phyloP scores from a whole-genome alignment of 306 rosid genomes.

The Begonia loranthoides region DNA sequence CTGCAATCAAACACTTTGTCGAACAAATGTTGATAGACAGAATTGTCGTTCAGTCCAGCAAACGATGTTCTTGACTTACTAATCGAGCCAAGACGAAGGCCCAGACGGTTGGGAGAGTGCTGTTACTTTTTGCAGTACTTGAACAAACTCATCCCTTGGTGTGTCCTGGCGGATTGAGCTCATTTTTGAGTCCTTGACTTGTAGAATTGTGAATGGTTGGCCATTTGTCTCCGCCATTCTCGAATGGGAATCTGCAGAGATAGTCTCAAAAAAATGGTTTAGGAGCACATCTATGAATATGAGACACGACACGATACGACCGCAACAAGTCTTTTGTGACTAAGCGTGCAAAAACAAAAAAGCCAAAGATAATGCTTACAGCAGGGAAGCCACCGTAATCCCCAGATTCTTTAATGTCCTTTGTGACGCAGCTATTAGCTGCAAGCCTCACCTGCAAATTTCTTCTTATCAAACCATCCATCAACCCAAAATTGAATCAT shows the following conservation, averaged over 20 bases:
- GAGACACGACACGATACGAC: background rate
- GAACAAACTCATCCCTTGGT: no score
- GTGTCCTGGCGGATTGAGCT: background rate
- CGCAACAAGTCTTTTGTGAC: background rate
- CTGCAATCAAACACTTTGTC: no score
- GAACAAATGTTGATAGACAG: no score
- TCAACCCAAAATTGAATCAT: background rate
- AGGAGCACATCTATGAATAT: slow-evolving; percentile 1
- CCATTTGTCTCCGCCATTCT: slow-evolving; percentile 75
- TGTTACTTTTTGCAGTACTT: no score
- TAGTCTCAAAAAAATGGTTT: slow-evolving; percentile 2
- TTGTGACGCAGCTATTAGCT: slow-evolving; percentile 70
- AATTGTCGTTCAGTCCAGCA: no score
- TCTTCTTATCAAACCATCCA: slow-evolving; percentile 15
- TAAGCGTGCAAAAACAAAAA: background rate
- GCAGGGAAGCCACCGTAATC: slow-evolving; percentile 83
- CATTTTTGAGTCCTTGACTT: slow-evolving; percentile 5
- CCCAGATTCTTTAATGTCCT: slow-evolving; percentile 70
- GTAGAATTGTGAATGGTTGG: slow-evolving; percentile 15
- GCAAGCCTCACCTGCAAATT: slow-evolving; percentile 74
- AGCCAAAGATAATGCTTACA: slow-evolving; percentile 26
- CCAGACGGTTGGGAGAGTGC: no score
- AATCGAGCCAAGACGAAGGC: no score
- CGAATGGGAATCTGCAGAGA: slow-evolving; percentile 45
- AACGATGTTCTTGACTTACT: no score